Evolutionary conservation across 768 basidiomycete species (phyloP).

Genomic region (Hygrophorus russula): DNA sequence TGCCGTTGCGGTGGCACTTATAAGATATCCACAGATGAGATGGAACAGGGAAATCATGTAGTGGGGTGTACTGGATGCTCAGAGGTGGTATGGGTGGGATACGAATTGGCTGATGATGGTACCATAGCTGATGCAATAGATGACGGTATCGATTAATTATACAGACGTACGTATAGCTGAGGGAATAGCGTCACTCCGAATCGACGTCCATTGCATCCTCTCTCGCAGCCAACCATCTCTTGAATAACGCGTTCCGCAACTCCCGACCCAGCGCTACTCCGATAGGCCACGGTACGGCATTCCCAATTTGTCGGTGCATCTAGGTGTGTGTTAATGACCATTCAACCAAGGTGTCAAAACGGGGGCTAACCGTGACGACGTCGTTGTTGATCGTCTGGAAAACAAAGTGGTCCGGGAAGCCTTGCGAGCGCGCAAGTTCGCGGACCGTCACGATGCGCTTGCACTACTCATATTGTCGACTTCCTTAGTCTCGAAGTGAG

Average conservation of each 20-base stretch:
- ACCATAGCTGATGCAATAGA: background rate
- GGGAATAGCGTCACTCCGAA: constrained; percentile 15
- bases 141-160: background rate
- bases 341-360: background rate
- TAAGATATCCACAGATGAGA: constrained; percentile 38
- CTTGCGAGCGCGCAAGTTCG: constrained; percentile 72
- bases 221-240: constrained; percentile 34
- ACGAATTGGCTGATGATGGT: constrained; percentile 37
- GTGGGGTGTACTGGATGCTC: constrained; percentile 69
- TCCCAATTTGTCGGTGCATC: constrained; percentile 78
- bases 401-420: constrained; percentile 65
- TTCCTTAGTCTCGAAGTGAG: background rate
- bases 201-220: constrained; percentile 21
- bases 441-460: constrained; percentile 63
- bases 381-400: constrained; percentile 43
- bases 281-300: constrained; percentile 65
- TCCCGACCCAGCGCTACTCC: constrained; percentile 54
- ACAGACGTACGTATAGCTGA: too few relatives aligned
- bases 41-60: constrained; percentile 66
- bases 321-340: constrained; percentile 14
- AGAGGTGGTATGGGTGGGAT: constrained; percentile 80
- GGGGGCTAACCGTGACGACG: constrained; percentile 45
- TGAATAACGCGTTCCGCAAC: constrained; percentile 38
- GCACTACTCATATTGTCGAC: constrained; percentile 29
- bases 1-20: constrained; percentile 74